These are phyloP conservation scores for Sporothrix schenckii DNA, from an alignment of 2,329 filamentous ascomycete species.

Conservation along the genomic window DNA sequence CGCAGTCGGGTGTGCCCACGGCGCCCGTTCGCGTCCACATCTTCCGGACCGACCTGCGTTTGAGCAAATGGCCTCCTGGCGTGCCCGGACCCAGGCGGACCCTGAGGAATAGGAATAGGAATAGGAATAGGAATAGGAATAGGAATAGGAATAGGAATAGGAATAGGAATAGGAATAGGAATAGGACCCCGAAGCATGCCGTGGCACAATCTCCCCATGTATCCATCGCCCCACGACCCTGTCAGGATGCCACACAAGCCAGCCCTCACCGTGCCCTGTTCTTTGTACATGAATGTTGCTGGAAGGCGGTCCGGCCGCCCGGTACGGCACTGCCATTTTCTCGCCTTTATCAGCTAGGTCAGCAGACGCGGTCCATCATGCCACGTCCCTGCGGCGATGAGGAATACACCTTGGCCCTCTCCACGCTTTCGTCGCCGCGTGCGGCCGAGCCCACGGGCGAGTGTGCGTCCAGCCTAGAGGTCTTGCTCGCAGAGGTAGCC, in stretches of 20 bases:
- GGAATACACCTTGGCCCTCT: constrained; percentile 27
- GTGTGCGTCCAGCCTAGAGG: not conserved
- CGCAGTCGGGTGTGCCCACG: not conserved
- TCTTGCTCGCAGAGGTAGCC: constrained; percentile 25
- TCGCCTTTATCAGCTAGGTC: constrained; percentile 26
- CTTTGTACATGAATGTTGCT: constrained; percentile 30
- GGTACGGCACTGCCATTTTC: not conserved
- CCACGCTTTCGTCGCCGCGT: constrained; percentile 13
- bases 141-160: too few species aligned
- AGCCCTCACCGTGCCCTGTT: constrained; percentile 23
- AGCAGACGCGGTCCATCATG: constrained; percentile 28
- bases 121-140: too few species aligned
- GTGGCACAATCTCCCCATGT: constrained; percentile 13
- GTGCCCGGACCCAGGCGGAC: not conserved
- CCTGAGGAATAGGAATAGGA: not conserved
- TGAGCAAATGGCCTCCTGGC: constrained; percentile 19
- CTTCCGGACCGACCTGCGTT: constrained; percentile 27
- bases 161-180: too few species aligned
- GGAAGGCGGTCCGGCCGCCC: constrained; percentile 11
- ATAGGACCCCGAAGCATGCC: constrained; percentile 6
- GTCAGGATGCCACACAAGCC: constrained; percentile 24
- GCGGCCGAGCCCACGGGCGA: not conserved
- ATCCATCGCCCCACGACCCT: constrained; percentile 20
- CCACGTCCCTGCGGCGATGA: constrained; percentile 22
- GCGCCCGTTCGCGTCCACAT: constrained; percentile 15